Conservation (phyloP, 345 rosid genomes). For the Eutrema japonicum region DNA sequence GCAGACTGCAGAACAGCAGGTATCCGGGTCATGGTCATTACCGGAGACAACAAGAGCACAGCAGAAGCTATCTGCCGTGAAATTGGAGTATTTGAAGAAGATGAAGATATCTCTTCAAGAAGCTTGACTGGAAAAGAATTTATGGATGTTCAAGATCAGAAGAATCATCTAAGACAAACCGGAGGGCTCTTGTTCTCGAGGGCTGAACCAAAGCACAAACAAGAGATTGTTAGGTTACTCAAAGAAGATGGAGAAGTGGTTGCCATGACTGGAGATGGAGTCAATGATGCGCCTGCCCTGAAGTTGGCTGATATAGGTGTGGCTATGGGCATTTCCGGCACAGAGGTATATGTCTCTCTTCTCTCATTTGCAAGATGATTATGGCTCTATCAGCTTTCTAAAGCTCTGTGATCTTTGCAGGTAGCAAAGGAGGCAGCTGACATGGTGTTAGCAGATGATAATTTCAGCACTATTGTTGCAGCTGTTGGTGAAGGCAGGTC, state of each 20-base stretch:
- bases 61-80: slow-evolving; percentile 96
- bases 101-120: slow-evolving; percentile 63
- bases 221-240: slow-evolving; percentile 95
- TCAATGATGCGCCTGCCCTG: slow-evolving; percentile 96
- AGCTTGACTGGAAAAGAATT: slow-evolving; percentile 83
- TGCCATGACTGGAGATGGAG: slow-evolving; percentile 99
- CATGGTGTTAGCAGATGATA: slow-evolving; percentile 99
- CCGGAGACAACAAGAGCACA: slow-evolving; percentile 93
- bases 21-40: slow-evolving; percentile 95
- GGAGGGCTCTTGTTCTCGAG: slow-evolving; percentile 91
- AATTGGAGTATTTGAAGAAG: slow-evolving; percentile 83
- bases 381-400: background rate
- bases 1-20: slow-evolving; percentile 97
- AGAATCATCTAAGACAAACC: slow-evolving; percentile 62
- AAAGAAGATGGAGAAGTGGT: slow-evolving; percentile 99
- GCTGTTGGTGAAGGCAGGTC: slow-evolving; percentile 99
- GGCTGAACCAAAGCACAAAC: slow-evolving; percentile 98
- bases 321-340: slow-evolving; percentile 97
- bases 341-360: slow-evolving; percentile 65
- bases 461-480: slow-evolving; percentile 91
- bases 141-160: slow-evolving; percentile 50
- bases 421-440: slow-evolving; percentile 99
- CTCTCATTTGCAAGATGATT: slow-evolving; percentile 10
- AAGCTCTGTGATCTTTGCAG: slow-evolving; percentile 44
- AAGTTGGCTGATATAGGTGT: slow-evolving; percentile 98